Base-by-base conservation (phyloP, 345 rosid genomes). In the Syzygium aqueum region DNA sequence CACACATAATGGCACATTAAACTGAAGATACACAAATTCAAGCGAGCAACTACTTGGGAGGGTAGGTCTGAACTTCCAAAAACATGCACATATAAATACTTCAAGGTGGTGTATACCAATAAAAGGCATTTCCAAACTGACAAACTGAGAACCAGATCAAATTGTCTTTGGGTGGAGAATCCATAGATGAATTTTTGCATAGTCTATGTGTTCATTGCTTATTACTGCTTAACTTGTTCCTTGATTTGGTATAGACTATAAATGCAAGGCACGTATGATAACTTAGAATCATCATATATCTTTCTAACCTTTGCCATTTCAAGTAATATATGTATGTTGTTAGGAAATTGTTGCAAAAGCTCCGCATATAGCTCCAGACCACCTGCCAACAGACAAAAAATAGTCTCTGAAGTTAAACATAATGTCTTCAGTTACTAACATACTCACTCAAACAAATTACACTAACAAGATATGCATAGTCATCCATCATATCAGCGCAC, bases 291-390 rank as follows among this genome's bases (percentile, higher is more conserved):
- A 73, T 23, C 12, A 37, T 40, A 73, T 33, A 33, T 78, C 84
- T 73, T 85, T 84, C 96, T 91, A 87, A 97, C 99, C 99, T 96
- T 96, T 85, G 99, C 99, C 57, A 94, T 92, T 93, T 97, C 99
- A 91, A 96, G 98, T 92, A 97, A 92, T 89, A 97, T 67, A 88
- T 97, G 99, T 86, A 93, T 88, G 56, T 96, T 97, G 86, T 93
- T 94, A 30, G 99, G 99, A 91, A 97, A 97, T 80, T 97, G 95
- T 90, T 95, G 99, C 85, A 95, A 89, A 53, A 97, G 98, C 89
- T 97, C 99, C 28, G 90, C 90, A 86, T 93, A 97, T 89, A 91
- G 92, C 87, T 96, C 99, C 95, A 97, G 91, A 61, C 98, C 99
- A 89, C 98, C 99, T 97, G 95, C 87, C 84, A 77, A 85, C n/a